Evolutionary conservation across 192 early-diverging fungal species (phyloP).

Genomic region (Coemansia sp.): DNA sequence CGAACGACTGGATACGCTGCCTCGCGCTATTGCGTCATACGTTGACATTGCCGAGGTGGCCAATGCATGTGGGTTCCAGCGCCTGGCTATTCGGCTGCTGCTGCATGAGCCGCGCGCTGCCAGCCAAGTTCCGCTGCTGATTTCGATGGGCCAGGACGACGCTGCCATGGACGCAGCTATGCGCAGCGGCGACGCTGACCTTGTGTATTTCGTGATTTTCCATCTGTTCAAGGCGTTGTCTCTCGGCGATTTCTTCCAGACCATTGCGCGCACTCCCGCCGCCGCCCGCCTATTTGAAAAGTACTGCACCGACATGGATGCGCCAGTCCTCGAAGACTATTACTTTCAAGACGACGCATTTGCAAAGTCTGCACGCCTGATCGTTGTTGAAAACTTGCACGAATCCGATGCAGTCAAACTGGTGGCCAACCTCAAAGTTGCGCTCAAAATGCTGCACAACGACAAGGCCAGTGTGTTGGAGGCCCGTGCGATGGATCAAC

Average conservation of each 20-base stretch:
- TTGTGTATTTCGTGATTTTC: conserved; percentile 92
- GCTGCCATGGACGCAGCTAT: conserved; percentile 87
- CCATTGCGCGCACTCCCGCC: conserved; percentile 75
- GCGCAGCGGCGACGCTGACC: conserved; percentile 92
- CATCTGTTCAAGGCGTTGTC: conserved; percentile 83
- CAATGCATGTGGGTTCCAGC: conserved; percentile 75
- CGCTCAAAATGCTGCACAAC: conserved; percentile 71
- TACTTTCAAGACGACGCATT: conserved; percentile 93
- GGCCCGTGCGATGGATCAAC: conserved; percentile 57
- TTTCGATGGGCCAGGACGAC: conserved; percentile 91
- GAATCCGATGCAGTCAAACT: conserved; percentile 56
- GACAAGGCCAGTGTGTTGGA: conserved; percentile 73
- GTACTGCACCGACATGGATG: conserved; percentile 76
- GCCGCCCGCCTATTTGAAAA: conserved; percentile 83
- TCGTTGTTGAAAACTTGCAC: conserved; percentile 42
- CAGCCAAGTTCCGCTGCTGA: conserved; percentile 90
- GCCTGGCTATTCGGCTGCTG: conserved; percentile 77
- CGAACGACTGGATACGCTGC: conserved; percentile 69
- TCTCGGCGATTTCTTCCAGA: conserved; percentile 87
- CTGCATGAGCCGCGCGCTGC: conserved; percentile 93
- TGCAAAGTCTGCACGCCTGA: conserved; percentile 64
- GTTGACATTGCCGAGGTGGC: conserved; percentile 93
- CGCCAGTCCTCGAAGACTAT: conserved; percentile 83
- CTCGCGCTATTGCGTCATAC: conserved; percentile 58
- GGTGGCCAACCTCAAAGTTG: conserved; percentile 70